Evolutionary conservation across 2,329 filamentous ascomycete genomes (phyloP), one percentile per base, ranked within the genome.

Genomic region (Epichloe aotearoae): DNA sequence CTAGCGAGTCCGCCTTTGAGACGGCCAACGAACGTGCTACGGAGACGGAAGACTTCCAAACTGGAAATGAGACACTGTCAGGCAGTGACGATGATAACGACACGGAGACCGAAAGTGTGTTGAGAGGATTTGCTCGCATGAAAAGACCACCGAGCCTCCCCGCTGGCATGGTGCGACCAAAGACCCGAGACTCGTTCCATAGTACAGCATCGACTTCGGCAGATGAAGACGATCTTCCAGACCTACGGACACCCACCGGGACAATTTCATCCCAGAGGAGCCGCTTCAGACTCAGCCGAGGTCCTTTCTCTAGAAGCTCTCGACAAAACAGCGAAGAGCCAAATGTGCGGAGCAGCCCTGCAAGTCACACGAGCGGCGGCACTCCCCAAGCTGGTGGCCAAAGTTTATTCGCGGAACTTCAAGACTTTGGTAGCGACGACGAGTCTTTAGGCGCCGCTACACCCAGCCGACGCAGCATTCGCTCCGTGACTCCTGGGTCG

Each of bases 1-100:
- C 78, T 1, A 80, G 75, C 56, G 80, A 84, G 55, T 79, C 76
- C 19, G 78, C 76, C 8, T 83, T 83, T 55, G 79, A 82, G 61
- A 83, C 79, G 1, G 80, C 79, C 23, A 87, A 94, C 60, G 91
- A 96, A 66, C 81, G 82, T 30, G 79, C 74, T 12, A 95, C 88
- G 0, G 90, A 95, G 68, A 95, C 89, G 11, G 91, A 97, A 58
- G 88, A 88, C 55, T 97, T 97, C 79, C 86, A 95, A 64, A 96
- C 91, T 4, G 89, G 87, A n/a, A 80, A 82, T 15, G 93, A 97
- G 59, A 86, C 88, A 20, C 68, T 82, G 49, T 77, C 76, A 15
- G 89, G 83, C 61, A 85, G 81, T 51, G 88, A 88, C 51, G 88
- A 88, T 54, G 85, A 89, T 57, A 74, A 89, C 1, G 91, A 95